These are phyloP conservation scores for Sporobolomyces phaffii DNA, from an alignment of 768 basidiomycete genomes.

Conservation along the genomic window DNA sequence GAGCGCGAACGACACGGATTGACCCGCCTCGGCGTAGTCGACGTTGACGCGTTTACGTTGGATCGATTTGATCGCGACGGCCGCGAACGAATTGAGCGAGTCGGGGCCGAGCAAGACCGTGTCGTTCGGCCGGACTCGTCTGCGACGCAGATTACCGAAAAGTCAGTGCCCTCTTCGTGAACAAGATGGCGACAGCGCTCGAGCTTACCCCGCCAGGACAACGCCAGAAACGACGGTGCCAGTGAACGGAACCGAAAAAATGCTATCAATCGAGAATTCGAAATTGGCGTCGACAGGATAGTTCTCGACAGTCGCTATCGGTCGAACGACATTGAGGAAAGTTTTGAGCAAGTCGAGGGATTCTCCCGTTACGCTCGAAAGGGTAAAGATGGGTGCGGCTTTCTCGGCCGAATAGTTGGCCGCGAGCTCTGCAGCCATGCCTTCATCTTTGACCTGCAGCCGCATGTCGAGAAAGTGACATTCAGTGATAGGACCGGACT, in stretches of 20 bases:
- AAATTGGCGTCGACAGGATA: constrained; percentile 40
- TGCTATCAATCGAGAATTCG: constrained; percentile 48
- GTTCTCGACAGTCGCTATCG: not conserved
- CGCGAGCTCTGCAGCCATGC: constrained; percentile 72
- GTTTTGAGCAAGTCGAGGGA: constrained; percentile 67
- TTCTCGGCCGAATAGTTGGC: constrained; percentile 60
- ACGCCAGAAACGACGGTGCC: constrained; percentile 37
- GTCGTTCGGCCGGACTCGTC: constrained; percentile 59
- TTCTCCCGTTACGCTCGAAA: constrained; percentile 92
- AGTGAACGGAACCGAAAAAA: constrained; percentile 49
- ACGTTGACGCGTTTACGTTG: constrained; percentile 89
- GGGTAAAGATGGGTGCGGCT: constrained; percentile 47
- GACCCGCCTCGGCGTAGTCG: constrained; percentile 81
- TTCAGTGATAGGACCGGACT: not conserved
- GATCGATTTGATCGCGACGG: constrained; percentile 78
- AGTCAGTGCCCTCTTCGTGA: not conserved
- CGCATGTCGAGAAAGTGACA: not conserved
- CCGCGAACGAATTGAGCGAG: constrained; percentile 77
- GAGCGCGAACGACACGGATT: constrained; percentile 85
- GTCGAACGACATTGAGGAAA: constrained; percentile 79
- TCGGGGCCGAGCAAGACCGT: constrained; percentile 82
- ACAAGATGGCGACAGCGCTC: not conserved
- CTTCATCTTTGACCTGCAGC: constrained; percentile 61
- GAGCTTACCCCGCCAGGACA: constrained; percentile 35
- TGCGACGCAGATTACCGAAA: too few relatives aligned